phyloP scores from a whole-genome alignment of 2,329 filamentous ascomycete genomes.

The Microcera coccophila region DNA sequence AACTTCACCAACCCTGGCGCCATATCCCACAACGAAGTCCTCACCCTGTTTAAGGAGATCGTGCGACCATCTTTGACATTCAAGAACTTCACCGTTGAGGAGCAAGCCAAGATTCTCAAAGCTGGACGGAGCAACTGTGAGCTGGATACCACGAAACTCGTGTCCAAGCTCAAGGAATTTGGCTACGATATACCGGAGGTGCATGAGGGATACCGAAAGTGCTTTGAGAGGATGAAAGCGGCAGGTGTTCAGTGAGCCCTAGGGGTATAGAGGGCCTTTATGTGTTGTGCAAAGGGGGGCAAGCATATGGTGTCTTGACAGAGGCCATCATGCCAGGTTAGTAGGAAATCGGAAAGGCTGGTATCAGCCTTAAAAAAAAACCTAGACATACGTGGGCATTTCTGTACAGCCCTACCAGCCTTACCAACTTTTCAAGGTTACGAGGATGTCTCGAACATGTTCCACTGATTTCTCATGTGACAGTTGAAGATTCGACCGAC shows the following conservation, averaged over 20 bases:
- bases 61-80: conserved; percentile 58
- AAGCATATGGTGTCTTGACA: too few relatives aligned
- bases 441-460: too few relatives aligned
- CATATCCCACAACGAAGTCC: conserved; percentile 68
- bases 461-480: too few relatives aligned
- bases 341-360: too few relatives aligned
- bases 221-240: conserved; percentile 62
- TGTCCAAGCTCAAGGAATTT: conserved; percentile 57
- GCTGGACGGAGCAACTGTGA: conserved; percentile 64
- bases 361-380: too few relatives aligned
- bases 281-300: too few relatives aligned
- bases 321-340: too few relatives aligned
- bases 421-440: too few relatives aligned
- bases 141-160: conserved; percentile 60
- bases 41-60: conserved; percentile 59
- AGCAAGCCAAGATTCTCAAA: conserved; percentile 65
- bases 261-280: too few relatives aligned
- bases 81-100: conserved; percentile 63
- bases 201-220: conserved; percentile 57
- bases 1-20: conserved; percentile 69
- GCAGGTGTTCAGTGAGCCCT: conserved; percentile 47
- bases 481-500: too few relatives aligned
- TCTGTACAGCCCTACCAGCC: too few relatives aligned
- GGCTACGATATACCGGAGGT: conserved; percentile 57
- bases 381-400: too few relatives aligned